A percentile compares a stretch with the other conserved stretches of the same genome.
phyloP scores from a whole-genome alignment of 1,284 basidiomycete species.

The Cutaneotrichosporon sp. region DNA sequence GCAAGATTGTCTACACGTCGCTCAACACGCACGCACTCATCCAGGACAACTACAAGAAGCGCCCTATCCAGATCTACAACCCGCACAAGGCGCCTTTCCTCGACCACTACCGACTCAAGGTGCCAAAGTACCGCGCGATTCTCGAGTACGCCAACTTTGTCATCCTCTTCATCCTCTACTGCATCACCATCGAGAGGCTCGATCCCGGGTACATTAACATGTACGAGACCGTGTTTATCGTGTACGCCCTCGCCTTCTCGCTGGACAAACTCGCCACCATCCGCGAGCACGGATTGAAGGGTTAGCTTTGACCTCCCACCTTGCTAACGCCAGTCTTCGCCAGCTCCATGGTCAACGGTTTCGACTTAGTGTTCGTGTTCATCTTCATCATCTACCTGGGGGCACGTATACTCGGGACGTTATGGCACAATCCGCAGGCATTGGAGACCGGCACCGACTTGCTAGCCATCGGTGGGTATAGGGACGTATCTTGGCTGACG shows the following conservation, averaged over 20 bases:
- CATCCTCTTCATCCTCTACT: slow-evolving; percentile 77
- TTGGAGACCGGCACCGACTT: slow-evolving; percentile 55
- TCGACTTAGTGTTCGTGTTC: slow-evolving; percentile 75
- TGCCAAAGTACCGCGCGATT: slow-evolving; percentile 84
- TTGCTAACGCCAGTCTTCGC: slow-evolving; percentile 42
- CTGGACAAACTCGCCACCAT: slow-evolving; percentile 90
- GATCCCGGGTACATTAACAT: slow-evolving; percentile 64
- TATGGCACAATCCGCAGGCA: slow-evolving; percentile 59
- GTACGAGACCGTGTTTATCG: slow-evolving; percentile 72
- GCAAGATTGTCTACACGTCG: slow-evolving; percentile 86
- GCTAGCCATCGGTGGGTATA: slow-evolving; percentile 43
- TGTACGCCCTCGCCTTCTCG: slow-evolving; percentile 80
- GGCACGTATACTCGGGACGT: slow-evolving; percentile 70
- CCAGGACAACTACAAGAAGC: slow-evolving; percentile 91
- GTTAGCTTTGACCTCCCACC: slow-evolving; percentile 35
- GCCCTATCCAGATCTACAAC: slow-evolving; percentile 90
- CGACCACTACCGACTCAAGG: slow-evolving; percentile 91
- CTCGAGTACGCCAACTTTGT: slow-evolving; percentile 85
- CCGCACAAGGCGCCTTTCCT: slow-evolving; percentile 87
- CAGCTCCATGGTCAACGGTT: slow-evolving; percentile 65
- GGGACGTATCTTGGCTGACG: neutral
- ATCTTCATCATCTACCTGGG: slow-evolving; percentile 73
- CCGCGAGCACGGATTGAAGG: slow-evolving; percentile 87
- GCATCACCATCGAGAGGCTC: slow-evolving; percentile 76
- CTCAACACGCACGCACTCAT: slow-evolving; percentile 81